Evolutionary conservation across 2,329 filamentous ascomycete species (phyloP).

Genomic region (Fusarium vanettenii): DNA sequence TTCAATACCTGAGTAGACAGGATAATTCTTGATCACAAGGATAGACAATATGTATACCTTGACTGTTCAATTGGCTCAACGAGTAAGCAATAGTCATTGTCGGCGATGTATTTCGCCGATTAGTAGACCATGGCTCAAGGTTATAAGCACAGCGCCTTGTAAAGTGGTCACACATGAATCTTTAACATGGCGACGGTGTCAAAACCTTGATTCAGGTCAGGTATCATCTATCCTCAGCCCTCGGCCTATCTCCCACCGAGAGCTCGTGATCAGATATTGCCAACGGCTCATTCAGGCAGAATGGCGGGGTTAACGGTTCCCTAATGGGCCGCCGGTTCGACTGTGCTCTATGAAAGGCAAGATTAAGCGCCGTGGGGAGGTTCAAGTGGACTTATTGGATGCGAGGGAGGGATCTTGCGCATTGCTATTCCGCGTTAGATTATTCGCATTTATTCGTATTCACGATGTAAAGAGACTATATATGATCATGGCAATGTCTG

Average conservation of each 20-base stretch:
- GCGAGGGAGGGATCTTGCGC: neutral
- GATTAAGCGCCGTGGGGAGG: neutral
- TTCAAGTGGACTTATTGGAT: neutral
- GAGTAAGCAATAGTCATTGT: neutral
- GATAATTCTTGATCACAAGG: neutral
- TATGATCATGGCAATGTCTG: neutral
- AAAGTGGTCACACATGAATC: neutral
- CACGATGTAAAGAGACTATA: neutral
- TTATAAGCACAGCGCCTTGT: neutral
- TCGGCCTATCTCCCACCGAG: neutral
- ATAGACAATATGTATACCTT: neutral
- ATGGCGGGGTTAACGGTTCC: neutral
- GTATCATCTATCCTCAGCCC: neutral
- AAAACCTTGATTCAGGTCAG: neutral
- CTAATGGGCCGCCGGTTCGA: neutral
- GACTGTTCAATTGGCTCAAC: neutral
- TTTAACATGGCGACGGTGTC: neutral
- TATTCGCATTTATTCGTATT: neutral
- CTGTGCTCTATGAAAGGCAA: neutral
- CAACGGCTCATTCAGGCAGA: neutral
- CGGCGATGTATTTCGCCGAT: neutral
- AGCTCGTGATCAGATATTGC: neutral
- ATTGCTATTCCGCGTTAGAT: neutral
- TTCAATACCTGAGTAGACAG: fast-evolving
- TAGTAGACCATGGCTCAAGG: neutral